Percentiles rank a stretch among this genome's conserved stretches.
These are phyloP conservation scores for Polygonum maritimum DNA, from an alignment of 148 eudicot genomes.

Conservation along the genomic window DNA sequence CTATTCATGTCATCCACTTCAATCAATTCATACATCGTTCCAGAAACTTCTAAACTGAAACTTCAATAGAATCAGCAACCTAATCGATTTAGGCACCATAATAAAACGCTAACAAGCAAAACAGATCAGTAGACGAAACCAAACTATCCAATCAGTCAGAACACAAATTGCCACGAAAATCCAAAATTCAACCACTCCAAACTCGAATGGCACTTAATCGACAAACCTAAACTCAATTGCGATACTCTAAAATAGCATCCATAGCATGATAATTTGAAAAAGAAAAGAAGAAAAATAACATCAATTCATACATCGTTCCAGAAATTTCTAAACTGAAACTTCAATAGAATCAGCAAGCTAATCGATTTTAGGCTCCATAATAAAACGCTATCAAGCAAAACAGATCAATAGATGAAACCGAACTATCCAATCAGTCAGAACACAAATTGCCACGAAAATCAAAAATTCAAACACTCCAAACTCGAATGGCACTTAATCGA, in stretches of 20 bases:
- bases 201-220: background rate
- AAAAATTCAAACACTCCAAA: background rate
- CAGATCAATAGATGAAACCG: background rate
- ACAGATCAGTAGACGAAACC: background rate
- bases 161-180: background rate
- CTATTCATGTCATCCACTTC: background rate
- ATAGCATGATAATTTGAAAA: background rate
- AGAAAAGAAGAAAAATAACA: no score
- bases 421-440: background rate
- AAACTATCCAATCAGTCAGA: background rate
- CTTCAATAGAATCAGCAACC: background rate
- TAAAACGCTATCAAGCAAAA: background rate
- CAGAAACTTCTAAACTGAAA: background rate
- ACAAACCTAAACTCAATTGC: background rate
- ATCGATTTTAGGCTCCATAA: background rate
- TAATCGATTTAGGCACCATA: background rate
- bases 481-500: background rate
- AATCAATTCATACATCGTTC: background rate
- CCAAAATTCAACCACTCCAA: background rate
- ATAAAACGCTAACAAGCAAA: background rate
- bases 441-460: background rate
- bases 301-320: background rate
- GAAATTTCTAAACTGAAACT: background rate
- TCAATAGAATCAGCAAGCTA: background rate
- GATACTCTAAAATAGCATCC: background rate